These are phyloP conservation scores for Aspergillus ostianus DNA, from an alignment of 495 filamentous ascomycete genomes.

Conservation along the genomic window DNA sequence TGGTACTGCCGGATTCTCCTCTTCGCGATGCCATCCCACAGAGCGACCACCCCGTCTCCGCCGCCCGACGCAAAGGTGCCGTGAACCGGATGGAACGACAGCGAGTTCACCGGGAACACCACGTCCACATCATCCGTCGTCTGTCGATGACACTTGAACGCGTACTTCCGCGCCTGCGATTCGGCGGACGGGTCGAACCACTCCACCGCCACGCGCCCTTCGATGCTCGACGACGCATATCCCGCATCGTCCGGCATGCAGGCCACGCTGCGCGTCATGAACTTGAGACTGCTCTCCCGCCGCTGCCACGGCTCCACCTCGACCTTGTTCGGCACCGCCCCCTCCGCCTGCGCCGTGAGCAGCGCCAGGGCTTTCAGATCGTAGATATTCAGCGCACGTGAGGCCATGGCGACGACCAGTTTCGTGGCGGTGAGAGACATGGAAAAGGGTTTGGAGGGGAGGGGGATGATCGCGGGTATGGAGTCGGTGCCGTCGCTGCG, in stretches of 20 bases:
- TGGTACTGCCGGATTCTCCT: slow-evolving; percentile 88
- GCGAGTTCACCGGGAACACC: slow-evolving; percentile 92
- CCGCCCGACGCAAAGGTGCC: slow-evolving; percentile 93
- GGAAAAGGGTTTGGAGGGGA: slow-evolving; percentile 84
- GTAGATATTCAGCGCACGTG: slow-evolving; percentile 87
- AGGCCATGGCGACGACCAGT: slow-evolving; percentile 94
- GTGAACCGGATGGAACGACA: slow-evolving; percentile 86
- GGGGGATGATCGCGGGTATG: slow-evolving; percentile 57
- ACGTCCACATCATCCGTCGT: slow-evolving; percentile 70
- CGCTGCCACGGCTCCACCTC: slow-evolving; percentile 81
- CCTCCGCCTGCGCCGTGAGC: slow-evolving; percentile 49
- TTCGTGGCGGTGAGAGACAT: slow-evolving; percentile 77
- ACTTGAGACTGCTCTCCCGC: slow-evolving; percentile 88
- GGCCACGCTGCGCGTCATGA: slow-evolving; percentile 89
- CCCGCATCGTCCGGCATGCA: slow-evolving; percentile 96
- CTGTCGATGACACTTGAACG: slow-evolving; percentile 97
- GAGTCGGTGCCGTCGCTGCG: slow-evolving; percentile 49
- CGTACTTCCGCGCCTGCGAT: slow-evolving; percentile 90
- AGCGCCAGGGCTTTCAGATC: slow-evolving; percentile 68
- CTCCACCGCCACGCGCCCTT: slow-evolving; percentile 92
- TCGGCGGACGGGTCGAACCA: slow-evolving; percentile 89
- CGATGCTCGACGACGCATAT: slow-evolving; percentile 84
- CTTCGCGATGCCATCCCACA: slow-evolving; percentile 95
- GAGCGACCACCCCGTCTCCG: slow-evolving; percentile 88
- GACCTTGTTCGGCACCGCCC: slow-evolving; percentile 38